phyloP scores from a whole-genome alignment of 106 monocot genomes.

The Hemerocallis citrina region DNA sequence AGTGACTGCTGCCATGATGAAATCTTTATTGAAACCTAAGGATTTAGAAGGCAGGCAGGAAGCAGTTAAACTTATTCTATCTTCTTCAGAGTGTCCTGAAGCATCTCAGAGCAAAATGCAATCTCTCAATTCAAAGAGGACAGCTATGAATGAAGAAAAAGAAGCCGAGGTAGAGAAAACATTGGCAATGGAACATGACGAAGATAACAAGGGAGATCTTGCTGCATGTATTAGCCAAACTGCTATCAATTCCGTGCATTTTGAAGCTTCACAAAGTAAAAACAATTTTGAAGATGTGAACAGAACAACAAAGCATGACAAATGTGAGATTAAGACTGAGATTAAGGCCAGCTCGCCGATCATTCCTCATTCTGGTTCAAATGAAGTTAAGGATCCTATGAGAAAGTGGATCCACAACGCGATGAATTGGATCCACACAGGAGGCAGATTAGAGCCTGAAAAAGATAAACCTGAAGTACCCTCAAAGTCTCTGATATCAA shows the following conservation, averaged over 20 bases:
- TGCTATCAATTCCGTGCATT: constrained; percentile 7
- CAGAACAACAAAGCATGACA: background rate
- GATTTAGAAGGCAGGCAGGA: background rate
- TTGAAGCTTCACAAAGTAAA: background rate
- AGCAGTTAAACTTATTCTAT: background rate
- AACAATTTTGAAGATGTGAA: background rate
- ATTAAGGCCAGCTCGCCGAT: background rate
- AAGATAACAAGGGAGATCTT: background rate
- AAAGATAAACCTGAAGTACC: background rate
- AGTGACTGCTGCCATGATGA: background rate
- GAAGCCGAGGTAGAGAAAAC: background rate
- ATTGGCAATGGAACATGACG: background rate
- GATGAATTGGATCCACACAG: too few relatives aligned
- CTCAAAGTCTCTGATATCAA: too few relatives aligned
- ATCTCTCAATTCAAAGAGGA: background rate
- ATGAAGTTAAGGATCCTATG: background rate
- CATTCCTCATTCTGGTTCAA: background rate
- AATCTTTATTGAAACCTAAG: background rate
- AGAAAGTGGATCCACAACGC: background rate
- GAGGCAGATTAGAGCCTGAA: background rate
- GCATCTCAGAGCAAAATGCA: background rate
- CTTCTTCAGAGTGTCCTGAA: background rate
- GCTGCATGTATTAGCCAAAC: background rate
- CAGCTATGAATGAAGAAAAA: background rate
- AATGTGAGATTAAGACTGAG: background rate